Conservation (phyloP, 2,329 filamentous ascomycete genomes). For the Pseudocercospora crystallina region DNA sequence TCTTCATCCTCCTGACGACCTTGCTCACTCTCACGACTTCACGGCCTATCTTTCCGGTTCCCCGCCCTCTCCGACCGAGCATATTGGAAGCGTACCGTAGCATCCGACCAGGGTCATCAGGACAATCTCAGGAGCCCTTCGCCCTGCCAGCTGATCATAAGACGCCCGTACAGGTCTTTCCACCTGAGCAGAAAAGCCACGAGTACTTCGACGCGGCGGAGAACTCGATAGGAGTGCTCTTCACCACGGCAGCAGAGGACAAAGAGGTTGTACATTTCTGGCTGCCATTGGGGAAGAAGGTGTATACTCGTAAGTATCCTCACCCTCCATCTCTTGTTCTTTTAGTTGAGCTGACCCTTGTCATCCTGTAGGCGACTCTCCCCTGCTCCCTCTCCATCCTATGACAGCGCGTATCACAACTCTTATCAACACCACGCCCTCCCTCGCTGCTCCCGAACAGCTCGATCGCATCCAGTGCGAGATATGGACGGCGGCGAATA, state of each 20-base stretch:
- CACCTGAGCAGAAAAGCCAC: too few relatives aligned
- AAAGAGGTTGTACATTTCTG: constrained; percentile 29
- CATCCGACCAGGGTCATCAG: neutral
- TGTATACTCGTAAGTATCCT: constrained; percentile 29
- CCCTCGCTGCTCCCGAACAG: constrained; percentile 22
- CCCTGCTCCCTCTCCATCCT: constrained; percentile 31
- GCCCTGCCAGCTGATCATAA: too few relatives aligned
- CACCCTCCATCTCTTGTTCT: neutral
- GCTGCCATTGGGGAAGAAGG: constrained; percentile 31
- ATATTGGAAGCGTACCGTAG: neutral
- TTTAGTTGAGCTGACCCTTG: neutral
- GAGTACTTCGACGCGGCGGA: constrained; percentile 26
- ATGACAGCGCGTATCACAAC: constrained; percentile 31
- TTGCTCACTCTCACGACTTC: too few relatives aligned
- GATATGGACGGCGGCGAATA: constrained; percentile 18
- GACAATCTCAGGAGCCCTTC: too few relatives aligned
- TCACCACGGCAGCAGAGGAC: constrained; percentile 20
- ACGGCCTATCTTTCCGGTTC: too few relatives aligned
- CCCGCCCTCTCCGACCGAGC: neutral
- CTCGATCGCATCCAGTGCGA: constrained; percentile 26
- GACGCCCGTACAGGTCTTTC: too few relatives aligned
- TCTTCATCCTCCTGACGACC: too few relatives aligned
- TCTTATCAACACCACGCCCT: constrained; percentile 26
- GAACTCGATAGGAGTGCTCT: constrained; percentile 33
- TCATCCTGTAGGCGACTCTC: constrained; percentile 28